Percentiles rank a stretch among this genome's conserved stretches.
Conservation (phyloP, 2,329 filamentous ascomycete species). For the Colletotrichum scovillei region DNA sequence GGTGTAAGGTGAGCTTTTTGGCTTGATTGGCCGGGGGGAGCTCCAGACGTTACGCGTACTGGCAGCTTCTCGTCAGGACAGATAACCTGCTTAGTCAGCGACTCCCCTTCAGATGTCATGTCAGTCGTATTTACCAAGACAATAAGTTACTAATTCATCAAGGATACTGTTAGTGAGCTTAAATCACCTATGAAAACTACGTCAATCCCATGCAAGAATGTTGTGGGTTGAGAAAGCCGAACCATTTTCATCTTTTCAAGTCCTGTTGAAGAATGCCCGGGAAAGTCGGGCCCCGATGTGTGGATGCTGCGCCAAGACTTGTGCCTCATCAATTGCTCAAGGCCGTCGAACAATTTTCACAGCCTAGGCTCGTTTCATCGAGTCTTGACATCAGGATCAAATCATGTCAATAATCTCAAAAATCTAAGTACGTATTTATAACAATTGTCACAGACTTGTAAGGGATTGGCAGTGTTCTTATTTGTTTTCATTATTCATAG, state of each 20-base stretch:
- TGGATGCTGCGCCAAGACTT: neutral
- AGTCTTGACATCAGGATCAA: no score
- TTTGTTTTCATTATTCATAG: constrained; percentile 20
- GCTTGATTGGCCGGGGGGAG: neutral
- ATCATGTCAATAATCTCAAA: neutral
- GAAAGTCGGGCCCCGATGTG: neutral
- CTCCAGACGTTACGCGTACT: neutral
- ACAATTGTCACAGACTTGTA: neutral
- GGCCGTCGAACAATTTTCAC: neutral
- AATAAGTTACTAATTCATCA: no score
- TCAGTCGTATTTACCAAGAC: neutral
- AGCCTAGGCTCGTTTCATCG: no score
- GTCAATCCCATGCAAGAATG: no score
- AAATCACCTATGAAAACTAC: rapidly evolving
- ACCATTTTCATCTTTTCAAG: no score
- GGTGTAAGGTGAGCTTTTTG: neutral
- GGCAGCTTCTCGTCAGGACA: neutral
- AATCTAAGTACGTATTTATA: neutral
- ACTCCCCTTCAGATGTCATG: neutral
- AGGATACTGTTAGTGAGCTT: no score
- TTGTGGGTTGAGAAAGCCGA: no score
- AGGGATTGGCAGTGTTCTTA: neutral
- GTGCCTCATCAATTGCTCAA: neutral
- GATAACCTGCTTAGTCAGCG: constrained; percentile 19
- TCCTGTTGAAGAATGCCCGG: no score